These are phyloP conservation scores for Lepidopterella palustris DNA, from an alignment of 495 filamentous ascomycete species.

Conservation along the genomic window DNA sequence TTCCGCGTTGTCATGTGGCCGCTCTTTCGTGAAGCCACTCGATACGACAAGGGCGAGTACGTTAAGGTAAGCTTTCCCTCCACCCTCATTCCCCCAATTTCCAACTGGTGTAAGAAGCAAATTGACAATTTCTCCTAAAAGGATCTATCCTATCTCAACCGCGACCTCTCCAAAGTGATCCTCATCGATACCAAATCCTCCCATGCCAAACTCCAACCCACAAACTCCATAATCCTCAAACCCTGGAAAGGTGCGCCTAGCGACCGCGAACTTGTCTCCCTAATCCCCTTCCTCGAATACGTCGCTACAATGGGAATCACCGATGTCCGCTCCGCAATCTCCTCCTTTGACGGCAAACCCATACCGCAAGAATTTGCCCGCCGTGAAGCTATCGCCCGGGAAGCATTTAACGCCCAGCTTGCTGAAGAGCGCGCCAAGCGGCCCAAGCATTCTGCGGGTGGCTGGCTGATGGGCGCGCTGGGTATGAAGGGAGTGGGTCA, in stretches of 20 bases:
- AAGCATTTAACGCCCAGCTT: constrained; percentile 69
- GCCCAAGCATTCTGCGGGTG: constrained; percentile 49
- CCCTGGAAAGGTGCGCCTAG: constrained; percentile 80
- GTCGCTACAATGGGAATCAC: constrained; percentile 84
- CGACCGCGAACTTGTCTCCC: constrained; percentile 74
- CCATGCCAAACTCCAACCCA: constrained; percentile 78
- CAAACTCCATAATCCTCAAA: constrained; percentile 86
- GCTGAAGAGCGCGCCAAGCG: constrained; percentile 63
- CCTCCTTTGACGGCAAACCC: constrained; percentile 76
- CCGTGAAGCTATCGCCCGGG: constrained; percentile 76
- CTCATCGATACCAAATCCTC: constrained; percentile 78
- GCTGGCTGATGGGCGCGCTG: constrained; percentile 59
- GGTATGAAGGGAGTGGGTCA: constrained; percentile 58
- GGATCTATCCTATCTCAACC: constrained; percentile 95
- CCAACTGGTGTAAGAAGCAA: neutral
- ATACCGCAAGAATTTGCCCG: constrained; percentile 84
- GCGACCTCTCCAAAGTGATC: constrained; percentile 87
- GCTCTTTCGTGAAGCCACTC: constrained; percentile 86
- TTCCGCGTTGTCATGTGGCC: constrained; percentile 94
- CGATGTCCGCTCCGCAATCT: constrained; percentile 77
- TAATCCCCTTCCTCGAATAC: constrained; percentile 96
- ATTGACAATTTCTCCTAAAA: constrained; percentile 33
- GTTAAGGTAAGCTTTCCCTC: constrained; percentile 66
- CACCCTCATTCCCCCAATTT: neutral
- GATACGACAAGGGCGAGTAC: constrained; percentile 91